phyloP scores from a whole-genome alignment of 148 eudicot species.

The Persicaria tinctoria region DNA sequence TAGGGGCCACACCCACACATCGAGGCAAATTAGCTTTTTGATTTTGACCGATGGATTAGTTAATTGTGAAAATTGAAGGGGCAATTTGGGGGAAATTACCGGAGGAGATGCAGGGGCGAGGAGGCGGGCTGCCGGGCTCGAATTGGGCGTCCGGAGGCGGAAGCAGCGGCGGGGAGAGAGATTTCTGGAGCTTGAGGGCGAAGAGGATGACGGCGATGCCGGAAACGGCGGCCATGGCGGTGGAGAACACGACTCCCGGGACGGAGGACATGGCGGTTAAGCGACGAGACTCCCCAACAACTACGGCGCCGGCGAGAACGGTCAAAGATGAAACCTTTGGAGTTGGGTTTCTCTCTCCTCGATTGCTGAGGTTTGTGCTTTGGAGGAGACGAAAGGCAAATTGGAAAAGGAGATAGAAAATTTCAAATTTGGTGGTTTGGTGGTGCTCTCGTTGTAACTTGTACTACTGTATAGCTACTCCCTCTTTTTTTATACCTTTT shows the following conservation, averaged over 20 bases:
- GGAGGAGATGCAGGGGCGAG: constrained; percentile 66
- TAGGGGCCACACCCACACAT: constrained; percentile 13
- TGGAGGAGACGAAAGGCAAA: not conserved
- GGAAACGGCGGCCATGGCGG: constrained; percentile 88
- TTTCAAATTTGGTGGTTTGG: not conserved
- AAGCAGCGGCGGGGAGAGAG: constrained; percentile 10
- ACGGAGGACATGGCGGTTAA: not conserved
- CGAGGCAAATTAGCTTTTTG: constrained; percentile 18
- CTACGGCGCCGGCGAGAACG: too few species aligned
- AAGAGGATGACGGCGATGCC: constrained; percentile 55
- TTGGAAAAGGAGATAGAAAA: not conserved
- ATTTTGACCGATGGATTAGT: not conserved
- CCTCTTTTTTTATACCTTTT: too few species aligned
- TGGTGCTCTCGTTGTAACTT: not conserved
- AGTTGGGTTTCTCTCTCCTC: not conserved
- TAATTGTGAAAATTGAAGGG: not conserved
- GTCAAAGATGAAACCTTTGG: too few species aligned
- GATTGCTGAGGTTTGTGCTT: too few species aligned
- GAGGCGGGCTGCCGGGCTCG: constrained; percentile 23
- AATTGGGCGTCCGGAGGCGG: constrained; percentile 13
- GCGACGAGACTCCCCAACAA: too few species aligned
- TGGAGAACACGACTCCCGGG: constrained; percentile 43
- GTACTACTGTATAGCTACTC: too few species aligned
- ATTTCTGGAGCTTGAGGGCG: constrained; percentile 47
- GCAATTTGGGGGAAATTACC: constrained; percentile 20